Evolutionary conservation across 2,329 filamentous ascomycete species (phyloP).

Genomic region (Colletotrichum kahawae): DNA sequence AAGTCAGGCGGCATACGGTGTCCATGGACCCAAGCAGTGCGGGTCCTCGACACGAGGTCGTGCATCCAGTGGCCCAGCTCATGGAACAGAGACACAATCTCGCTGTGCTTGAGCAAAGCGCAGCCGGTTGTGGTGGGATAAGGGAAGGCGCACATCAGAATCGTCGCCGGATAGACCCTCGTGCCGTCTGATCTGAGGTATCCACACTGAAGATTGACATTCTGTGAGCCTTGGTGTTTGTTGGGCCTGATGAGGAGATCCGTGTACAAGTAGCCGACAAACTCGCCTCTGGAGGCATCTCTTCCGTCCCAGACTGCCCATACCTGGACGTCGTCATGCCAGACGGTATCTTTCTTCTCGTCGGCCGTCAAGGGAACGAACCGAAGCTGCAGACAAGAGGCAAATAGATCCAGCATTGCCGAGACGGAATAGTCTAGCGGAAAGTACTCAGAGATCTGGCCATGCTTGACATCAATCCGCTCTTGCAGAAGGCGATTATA

Average conservation of each 20-base stretch:
- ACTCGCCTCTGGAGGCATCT: accelerated
- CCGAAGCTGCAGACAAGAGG: background rate
- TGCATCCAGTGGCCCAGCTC: background rate
- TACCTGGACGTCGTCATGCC: background rate
- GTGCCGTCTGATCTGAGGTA: accelerated
- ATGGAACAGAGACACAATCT: background rate
- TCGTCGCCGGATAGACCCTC: accelerated
- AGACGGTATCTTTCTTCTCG: accelerated
- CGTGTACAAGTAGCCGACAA: background rate
- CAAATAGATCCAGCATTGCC: background rate
- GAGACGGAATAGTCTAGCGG: background rate
- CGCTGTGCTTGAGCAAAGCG: background rate
- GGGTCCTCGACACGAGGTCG: background rate
- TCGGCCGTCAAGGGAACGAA: background rate
- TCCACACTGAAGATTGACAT: background rate
- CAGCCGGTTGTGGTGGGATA: background rate
- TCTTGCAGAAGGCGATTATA: background rate
- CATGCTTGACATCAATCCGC: accelerated
- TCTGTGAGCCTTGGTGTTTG: background rate
- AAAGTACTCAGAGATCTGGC: background rate
- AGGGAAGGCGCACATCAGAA: background rate
- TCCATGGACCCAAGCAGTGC: background rate
- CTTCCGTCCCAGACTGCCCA: background rate
- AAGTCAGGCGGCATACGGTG: background rate
- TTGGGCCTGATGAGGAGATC: background rate